Evolutionary conservation across 176 grass and related monocot genomes (phyloP).

Genomic region (Rhipidocladum racemiflorum): DNA sequence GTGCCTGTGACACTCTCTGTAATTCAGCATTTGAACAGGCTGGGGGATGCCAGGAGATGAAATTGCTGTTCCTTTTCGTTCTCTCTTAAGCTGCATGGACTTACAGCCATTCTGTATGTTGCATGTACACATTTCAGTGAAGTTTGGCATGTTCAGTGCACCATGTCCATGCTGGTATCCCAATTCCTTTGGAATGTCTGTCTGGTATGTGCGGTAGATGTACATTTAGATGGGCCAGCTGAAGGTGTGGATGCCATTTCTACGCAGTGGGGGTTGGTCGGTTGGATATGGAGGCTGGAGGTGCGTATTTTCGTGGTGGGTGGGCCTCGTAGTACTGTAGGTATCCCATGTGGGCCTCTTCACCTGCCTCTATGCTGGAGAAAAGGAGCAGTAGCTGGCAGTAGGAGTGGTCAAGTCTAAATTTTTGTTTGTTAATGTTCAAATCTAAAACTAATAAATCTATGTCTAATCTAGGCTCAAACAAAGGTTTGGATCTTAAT

Average conservation of each 20-base stretch:
- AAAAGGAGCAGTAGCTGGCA: not conserved
- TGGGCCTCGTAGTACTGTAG: not conserved
- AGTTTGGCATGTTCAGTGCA: not conserved
- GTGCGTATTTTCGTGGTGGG: not conserved
- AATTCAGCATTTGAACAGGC: constrained; percentile 45
- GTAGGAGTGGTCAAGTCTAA: too few species aligned
- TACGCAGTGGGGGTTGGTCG: rapidly evolving
- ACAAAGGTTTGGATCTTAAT: too few species aligned
- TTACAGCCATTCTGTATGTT: not conserved
- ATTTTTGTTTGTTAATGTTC: too few species aligned
- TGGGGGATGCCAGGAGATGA: not conserved
- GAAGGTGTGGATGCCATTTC: not conserved
- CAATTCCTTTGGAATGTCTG: not conserved
- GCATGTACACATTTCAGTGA: not conserved
- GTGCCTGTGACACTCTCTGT: not conserved
- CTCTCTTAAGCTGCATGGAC: not conserved
- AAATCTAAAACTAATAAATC: too few species aligned
- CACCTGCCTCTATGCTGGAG: not conserved
- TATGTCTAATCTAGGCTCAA: too few species aligned
- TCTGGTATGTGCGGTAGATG: not conserved
- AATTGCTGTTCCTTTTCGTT: not conserved
- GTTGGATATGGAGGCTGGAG: not conserved
- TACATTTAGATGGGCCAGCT: not conserved
- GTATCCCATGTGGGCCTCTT: not conserved
- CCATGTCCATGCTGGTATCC: not conserved